Evolutionary conservation across 768 basidiomycete genomes (phyloP).

Genomic region (Macrocybe gigantea): DNA sequence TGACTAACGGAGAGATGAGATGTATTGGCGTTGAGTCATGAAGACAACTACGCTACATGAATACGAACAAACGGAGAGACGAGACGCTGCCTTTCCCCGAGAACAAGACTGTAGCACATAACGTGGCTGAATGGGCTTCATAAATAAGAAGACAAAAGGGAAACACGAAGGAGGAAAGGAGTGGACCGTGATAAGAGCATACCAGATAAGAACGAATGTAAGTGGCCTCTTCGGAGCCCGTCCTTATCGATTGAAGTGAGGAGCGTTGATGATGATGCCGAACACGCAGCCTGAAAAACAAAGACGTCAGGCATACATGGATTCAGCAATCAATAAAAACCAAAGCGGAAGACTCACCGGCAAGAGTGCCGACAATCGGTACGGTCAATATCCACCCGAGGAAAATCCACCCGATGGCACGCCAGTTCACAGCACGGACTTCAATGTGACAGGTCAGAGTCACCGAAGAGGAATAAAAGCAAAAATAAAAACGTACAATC

Average conservation of each 20-base stretch:
- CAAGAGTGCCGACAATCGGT: conserved; percentile 15
- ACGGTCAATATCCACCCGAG: conserved; percentile 21
- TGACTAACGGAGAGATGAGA: no score
- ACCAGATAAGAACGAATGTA: no score
- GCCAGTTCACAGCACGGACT: conserved; percentile 19
- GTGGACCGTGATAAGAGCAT: no score
- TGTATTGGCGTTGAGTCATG: no score
- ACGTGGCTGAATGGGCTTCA: no score
- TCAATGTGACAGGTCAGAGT: neutral
- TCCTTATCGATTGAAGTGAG: conserved; percentile 11
- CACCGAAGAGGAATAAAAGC: neutral
- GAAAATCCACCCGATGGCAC: conserved; percentile 21
- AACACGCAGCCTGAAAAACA: conserved; percentile 11
- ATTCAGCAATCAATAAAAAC: neutral
- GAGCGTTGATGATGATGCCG: conserved; percentile 21
- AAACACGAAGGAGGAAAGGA: no score
- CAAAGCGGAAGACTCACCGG: conserved; percentile 1
- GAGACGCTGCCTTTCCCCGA: no score
- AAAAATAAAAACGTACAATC: conserved; percentile 9
- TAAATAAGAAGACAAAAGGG: no score
- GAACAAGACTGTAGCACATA: no score
- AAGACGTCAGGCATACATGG: neutral
- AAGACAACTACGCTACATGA: no score
- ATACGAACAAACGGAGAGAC: no score
- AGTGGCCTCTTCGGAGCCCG: no score